A percentile compares a stretch with the other conserved stretches of the same genome.
phyloP scores from a whole-genome alignment of 2,329 filamentous ascomycete genomes.

The Dissoconium aciculare region DNA sequence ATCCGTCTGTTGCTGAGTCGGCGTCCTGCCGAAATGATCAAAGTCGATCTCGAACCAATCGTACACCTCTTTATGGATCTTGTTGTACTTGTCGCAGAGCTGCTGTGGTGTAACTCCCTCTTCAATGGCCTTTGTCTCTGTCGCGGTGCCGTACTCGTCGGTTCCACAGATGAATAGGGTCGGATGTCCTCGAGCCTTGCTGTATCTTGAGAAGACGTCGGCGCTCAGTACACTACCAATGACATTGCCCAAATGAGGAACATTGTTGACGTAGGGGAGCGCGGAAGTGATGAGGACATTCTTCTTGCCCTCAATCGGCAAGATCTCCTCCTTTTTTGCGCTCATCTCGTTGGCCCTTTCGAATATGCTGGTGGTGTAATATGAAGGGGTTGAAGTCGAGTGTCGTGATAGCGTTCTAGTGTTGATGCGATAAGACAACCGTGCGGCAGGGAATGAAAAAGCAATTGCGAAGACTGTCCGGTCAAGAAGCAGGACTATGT shows the following conservation, averaged over 20 bases:
- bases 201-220: slow-evolving; percentile 62
- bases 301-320: slow-evolving; percentile 45
- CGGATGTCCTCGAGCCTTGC: slow-evolving; percentile 61
- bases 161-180: slow-evolving; percentile 78
- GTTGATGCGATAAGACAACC: no score
- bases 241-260: slow-evolving; percentile 73
- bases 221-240: slow-evolving; percentile 77
- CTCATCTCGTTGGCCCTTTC: no score
- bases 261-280: slow-evolving; percentile 68
- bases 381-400: no score
- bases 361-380: no score
- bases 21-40: slow-evolving; percentile 87
- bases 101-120: slow-evolving; percentile 68
- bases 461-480: no score
- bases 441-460: no score
- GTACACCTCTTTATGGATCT: slow-evolving; percentile 79
- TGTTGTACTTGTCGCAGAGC: slow-evolving; percentile 85
- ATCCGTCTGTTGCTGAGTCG: slow-evolving; percentile 73
- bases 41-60: slow-evolving; percentile 94
- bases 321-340: slow-evolving; percentile 23
- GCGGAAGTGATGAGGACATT: slow-evolving; percentile 87
- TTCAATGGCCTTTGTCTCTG: slow-evolving; percentile 87
- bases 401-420: no score
- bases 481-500: no score
- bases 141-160: slow-evolving; percentile 92